Evolutionary conservation across 331 rosid species (phyloP), one percentile per base, ranked within the genome.

Genomic region (Phaseolus coccineus): DNA sequence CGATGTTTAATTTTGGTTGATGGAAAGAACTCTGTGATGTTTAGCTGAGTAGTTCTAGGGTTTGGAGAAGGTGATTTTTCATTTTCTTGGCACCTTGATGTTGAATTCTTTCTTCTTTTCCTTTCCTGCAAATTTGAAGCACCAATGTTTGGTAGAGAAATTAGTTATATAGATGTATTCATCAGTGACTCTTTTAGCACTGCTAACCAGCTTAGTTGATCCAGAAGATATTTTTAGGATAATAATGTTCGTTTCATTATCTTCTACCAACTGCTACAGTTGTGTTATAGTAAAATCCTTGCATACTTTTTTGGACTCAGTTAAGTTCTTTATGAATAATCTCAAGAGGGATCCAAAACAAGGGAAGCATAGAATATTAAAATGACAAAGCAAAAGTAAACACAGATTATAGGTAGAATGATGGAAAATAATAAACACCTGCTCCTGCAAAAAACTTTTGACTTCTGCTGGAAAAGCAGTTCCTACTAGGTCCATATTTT

Each of bases 381-480:
- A 31, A 28, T 19, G 46, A 64, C 42, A 47, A 24, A 24, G 51
- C 14, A 15, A 62, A 58, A 47, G 24, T 58, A 25, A 68, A 47
- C 47, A 66, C 1, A 67, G 16, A 62, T 4, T 8, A 27, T n/a
- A 31, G 61, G 6, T 22, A 47, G 3, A 42, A 42, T 9, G 47
- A 70, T 71, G 83, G 52, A 68, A 76, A 27, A 79, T 30, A 53
- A 74, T 68, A n/a, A 65, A 74, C 58, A 95, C 98, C 99, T 93
- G 96, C 65, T 90, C 93, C 61, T 74, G 84, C 87, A 83, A 66
- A 84, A 95, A 95, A 53, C 84, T 89, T 73, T 86, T 71, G 55
- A 89, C 93, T 62, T 90, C 83, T 72, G 59, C 86, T 0, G 96
- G 99, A 79, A 87, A 95, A 69, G 98, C 99, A 76, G 96, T 89